These are phyloP conservation scores for Fraxinus excelsior DNA, from an alignment of 257 asterid genomes.

Conservation along the genomic window DNA sequence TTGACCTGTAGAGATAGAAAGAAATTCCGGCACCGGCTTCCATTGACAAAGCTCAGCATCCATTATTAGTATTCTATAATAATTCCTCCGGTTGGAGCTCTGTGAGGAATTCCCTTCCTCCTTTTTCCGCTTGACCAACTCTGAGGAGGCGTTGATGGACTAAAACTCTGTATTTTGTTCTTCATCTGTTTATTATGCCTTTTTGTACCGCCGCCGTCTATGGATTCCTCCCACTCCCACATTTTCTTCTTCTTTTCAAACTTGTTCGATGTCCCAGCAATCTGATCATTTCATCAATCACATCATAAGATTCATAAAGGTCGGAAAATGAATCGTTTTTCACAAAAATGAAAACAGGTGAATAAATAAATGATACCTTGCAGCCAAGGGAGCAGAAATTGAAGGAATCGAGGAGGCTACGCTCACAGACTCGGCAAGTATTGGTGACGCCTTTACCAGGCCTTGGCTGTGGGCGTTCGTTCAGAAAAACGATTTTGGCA, in stretches of 20 bases:
- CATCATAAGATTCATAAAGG: not conserved
- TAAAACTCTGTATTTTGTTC: slow-evolving; percentile 28
- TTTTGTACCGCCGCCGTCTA: not conserved
- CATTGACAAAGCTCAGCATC: slow-evolving; percentile 38
- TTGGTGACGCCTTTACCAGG: slow-evolving; percentile 67
- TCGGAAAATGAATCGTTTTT: slow-evolving; percentile 1
- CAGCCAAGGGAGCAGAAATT: slow-evolving; percentile 79
- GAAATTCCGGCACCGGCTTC: slow-evolving; percentile 48
- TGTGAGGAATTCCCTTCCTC: slow-evolving; percentile 42
- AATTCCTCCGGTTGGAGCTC: slow-evolving; percentile 44
- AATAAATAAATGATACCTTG: slow-evolving; percentile 46
- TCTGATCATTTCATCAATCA: slow-evolving; percentile 29
- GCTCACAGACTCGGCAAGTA: slow-evolving; percentile 61
- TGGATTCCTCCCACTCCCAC: slow-evolving; percentile 30
- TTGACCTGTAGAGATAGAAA: slow-evolving; percentile 11
- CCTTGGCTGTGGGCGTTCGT: slow-evolving; percentile 75
- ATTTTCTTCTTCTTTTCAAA: no score
- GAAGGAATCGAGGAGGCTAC: slow-evolving; percentile 75
- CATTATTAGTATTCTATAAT: slow-evolving; percentile 28
- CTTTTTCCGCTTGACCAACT: slow-evolving; percentile 33
- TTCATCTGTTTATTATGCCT: not conserved
- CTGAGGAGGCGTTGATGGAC: slow-evolving; percentile 38
- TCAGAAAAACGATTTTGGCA: slow-evolving; percentile 69
- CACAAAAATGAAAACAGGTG: no score
- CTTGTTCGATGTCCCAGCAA: slow-evolving; percentile 46